Evolutionary conservation across 768 basidiomycete species (phyloP), one percentile per base, ranked within the genome.

Genomic region (Suillus clintonianus): DNA sequence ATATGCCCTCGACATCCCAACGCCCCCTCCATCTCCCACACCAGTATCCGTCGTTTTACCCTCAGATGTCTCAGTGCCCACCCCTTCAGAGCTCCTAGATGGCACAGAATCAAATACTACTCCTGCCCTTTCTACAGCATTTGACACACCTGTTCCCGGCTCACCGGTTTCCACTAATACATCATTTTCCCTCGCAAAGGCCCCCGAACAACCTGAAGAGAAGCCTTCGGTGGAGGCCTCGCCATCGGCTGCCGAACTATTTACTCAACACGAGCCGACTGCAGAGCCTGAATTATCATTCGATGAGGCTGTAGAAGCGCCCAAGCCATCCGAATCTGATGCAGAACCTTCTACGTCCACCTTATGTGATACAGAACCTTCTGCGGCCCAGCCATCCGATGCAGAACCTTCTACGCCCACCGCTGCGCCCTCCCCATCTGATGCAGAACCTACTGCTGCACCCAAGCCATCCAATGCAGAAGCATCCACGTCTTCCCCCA

Each of bases 91-190:
- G 13, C 70, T 73, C 17, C 68, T 77, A 7, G 79, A 81, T 0
- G 82, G 78, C 10, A 83, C 85, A 0, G 85, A 85, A 67, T 76
- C 75, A 27, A 82, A 83, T 1, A 79, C 78, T 1, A 83, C 85
- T 0, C 80, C 83, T 27, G 78, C 83, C 6, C 79, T 82, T 2
- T 87, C 83, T 4, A 80, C 85, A 4, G 77, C 82, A 15, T 83
- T 84, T 36, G 77, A 80, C 63, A 83, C 83, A 32, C 79, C 81
- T 7, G 69, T 79, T 4, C 81, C 79, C 2, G 79, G 80, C 1
- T 90, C 89, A 0, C 89, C 89, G 2, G 74, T 80, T 5, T 87
- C 88, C 15, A 84, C 85, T 4, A 82, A 79, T 54, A 89, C 89
- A 4, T 89, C 89, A 0, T 64, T 88, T 3, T 88, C 88, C 8